Base-by-base conservation (phyloP, 805 yeast species). In the Ogataea populi-albae region DNA sequence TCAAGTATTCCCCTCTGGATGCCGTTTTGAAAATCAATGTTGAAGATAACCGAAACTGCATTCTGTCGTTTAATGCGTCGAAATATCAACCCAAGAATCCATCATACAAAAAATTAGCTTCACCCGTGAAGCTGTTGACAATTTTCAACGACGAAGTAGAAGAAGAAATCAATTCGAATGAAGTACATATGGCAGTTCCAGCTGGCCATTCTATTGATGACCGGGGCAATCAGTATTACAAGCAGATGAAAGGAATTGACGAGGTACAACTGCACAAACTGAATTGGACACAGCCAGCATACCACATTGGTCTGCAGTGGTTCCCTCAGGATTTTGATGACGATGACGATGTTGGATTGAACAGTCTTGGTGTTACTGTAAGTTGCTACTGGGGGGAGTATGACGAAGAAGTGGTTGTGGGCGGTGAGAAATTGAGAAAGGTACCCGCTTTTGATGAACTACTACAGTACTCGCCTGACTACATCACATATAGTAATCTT, bases 321-420 rank as follows among this genome's bases (percentile, higher is more conserved):
- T 64, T 82, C 22, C 94, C 94, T 35, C 62, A 73, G 49, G 62
- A 71, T 10, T 68, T 68, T 19, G 77, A 68, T 27, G 61, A 54
- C 24, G 64, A 59, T 16, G 59, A 57, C n/a, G 59, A 45, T 21
- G 38, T 34, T 3, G 28, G 32, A 15, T 17, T 23, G 5, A 34
- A 23, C 11, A 55, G 63, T 38, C 58, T 86, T 32, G 81, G 79
- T 6, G 69, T 87, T 1, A 57, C 64, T 6, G 69, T 87, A 6
- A 66, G 73, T 17, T 88, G 96, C 54, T 77, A 65, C 50, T 88
- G 91, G 89, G 84, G 86, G 6, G 94, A 87, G 46, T 75, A 77
- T 54, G 78, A 77, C 23, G 73, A 55, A 32, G 54, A 59, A 17
- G 52, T 63, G 6, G 57, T 60, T 15, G 67, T 65, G 28, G 69